Conservation (phyloP, 2,329 filamentous ascomycete genomes). For the Fusarium sp. region DNA sequence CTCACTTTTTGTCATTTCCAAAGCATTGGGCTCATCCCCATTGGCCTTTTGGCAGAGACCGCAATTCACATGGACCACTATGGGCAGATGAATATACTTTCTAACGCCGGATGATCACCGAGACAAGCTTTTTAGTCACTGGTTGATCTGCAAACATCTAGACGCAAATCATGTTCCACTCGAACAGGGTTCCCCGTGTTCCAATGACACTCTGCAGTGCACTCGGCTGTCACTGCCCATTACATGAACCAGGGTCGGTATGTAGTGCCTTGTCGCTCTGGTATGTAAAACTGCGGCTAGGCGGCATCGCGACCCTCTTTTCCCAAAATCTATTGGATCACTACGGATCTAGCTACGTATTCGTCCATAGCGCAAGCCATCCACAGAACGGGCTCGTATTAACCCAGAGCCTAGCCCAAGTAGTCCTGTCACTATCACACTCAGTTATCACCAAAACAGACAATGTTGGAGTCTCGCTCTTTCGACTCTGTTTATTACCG, state of each 20-base stretch:
- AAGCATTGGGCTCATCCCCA: no score
- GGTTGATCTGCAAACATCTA: not conserved
- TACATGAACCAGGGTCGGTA: not conserved
- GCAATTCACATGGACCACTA: not conserved
- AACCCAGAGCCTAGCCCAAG: not conserved
- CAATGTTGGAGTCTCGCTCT: not conserved
- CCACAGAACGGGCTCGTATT: not conserved
- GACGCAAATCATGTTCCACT: not conserved
- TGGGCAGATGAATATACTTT: not conserved
- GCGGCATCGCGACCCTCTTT: not conserved
- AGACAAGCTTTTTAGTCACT: conserved; percentile 3
- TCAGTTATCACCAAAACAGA: not conserved
- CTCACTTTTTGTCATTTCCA: not conserved
- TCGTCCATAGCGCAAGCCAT: not conserved
- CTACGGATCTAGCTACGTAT: not conserved
- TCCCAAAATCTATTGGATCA: not conserved
- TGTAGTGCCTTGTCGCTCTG: not conserved
- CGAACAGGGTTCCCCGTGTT: not conserved
- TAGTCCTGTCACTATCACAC: not conserved
- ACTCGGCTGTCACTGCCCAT: not conserved
- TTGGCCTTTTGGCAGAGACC: no score
- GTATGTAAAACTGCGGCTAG: not conserved
- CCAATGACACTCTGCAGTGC: not conserved
- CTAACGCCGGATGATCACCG: not conserved
- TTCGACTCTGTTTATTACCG: not conserved